Conservation (phyloP, 306 rosid species). For the Glycyrrhiza uralensis region DNA sequence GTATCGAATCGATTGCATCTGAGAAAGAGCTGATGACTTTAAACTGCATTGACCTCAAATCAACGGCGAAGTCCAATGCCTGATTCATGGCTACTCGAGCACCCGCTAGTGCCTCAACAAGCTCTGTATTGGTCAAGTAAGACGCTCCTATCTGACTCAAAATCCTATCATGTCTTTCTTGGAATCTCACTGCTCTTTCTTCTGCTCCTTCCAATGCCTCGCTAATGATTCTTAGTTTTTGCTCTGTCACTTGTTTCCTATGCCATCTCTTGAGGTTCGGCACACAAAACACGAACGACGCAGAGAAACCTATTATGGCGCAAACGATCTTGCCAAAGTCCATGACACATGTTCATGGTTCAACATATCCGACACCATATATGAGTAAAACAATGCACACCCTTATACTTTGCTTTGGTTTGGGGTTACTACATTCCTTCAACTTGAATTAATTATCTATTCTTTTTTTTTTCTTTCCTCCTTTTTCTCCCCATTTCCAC, state of each 20-base stretch:
- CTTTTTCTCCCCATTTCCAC: not conserved
- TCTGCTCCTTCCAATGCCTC: constrained; percentile 62
- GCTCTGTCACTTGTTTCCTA: constrained; percentile 23
- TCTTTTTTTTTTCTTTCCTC: not conserved
- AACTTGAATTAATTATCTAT: constrained; percentile 4
- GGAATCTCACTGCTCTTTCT: constrained; percentile 44
- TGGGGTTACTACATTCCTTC: constrained; percentile 23
- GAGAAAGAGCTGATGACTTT: constrained; percentile 45
- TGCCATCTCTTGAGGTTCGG: constrained; percentile 45
- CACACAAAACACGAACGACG: constrained; percentile 38
- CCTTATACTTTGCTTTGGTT: constrained; percentile 32
- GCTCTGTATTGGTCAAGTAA: constrained; percentile 53
- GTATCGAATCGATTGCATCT: constrained; percentile 1
- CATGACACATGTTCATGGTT: constrained; percentile 28
- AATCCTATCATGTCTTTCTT: constrained; percentile 61
- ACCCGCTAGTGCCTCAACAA: constrained; percentile 41
- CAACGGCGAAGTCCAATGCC: constrained; percentile 45
- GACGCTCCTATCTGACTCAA: constrained; percentile 37
- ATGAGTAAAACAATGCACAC: not conserved
- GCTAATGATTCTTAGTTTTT: constrained; percentile 43
- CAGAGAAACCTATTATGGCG: constrained; percentile 50
- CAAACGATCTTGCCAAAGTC: constrained; percentile 21
- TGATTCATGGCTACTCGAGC: constrained; percentile 48
- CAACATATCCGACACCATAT: not conserved
- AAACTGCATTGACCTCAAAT: constrained; percentile 48